Evolutionary conservation across 2,329 filamentous ascomycete genomes (phyloP), one percentile per base, ranked within the genome.

Genomic region (Talaromyces islandicus): DNA sequence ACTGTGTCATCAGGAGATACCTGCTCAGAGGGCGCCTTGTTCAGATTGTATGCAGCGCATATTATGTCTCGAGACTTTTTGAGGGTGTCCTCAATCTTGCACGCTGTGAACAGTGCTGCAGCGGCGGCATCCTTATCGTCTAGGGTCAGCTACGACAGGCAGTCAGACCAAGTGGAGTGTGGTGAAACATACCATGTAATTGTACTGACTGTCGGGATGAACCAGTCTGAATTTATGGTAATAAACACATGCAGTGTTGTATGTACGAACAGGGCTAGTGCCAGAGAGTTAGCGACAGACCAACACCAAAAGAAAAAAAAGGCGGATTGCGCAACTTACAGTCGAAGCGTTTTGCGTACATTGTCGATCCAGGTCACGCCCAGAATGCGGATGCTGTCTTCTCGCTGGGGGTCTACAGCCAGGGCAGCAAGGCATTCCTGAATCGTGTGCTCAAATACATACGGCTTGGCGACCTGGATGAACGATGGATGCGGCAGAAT

Each of bases 41-140:
- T 94, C 41, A 96, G 78, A 70, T 96, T 97, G 76, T 93, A 91
- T 25, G 91, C 88, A 0, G 92, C 92, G 61, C 91, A 95, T 17
- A 97, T 81, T 63, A 99, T 95, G 64, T 99, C 94, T 60, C 85
- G 87, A 3, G 91, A 96, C 79, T 97, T 97, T 78, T 99, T 99
- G 66, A 97, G 84, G 0, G 94, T 99, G 74, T 99, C 94, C 75
- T 99, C 94, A 52, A 95, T 92, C 78, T 99, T 99, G 81, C 93
- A 97, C 2, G 92, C 92, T 2, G 92, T 90, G 70, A 97, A 93
- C 9, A 99, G 80, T 25, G 91, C 89, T 0, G 94, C 91, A 7
- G 94, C 85, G 0, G 93, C 91, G 1, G 91, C 92, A 71, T 97
- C 93, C 73, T 91, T 76, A 64, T 30, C 46, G n/a, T 27, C 30